Percentiles rank a stretch among this genome's conserved stretches.
phyloP scores from a whole-genome alignment of 139 green algal genomes.

The Asterochloris erici region DNA sequence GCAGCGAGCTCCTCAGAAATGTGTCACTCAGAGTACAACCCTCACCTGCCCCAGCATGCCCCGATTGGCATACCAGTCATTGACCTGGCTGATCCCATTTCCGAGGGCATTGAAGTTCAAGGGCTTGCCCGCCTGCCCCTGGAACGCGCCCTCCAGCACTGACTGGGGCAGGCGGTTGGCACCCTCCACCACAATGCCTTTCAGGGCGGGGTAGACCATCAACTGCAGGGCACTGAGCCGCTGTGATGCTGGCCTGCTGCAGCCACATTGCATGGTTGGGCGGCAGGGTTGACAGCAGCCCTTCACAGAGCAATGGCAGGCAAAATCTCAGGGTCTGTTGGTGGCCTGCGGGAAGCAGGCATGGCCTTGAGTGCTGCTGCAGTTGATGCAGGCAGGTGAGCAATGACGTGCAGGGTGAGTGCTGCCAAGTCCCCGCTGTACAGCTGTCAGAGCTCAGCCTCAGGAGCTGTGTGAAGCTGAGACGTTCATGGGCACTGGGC shows the following conservation, averaged over 20 bases:
- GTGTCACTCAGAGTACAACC: too few relatives aligned
- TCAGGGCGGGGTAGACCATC: slow-evolving; percentile 73
- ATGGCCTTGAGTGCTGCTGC: background rate
- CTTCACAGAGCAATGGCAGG: background rate
- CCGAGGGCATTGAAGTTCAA: slow-evolving; percentile 76
- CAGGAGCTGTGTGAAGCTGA: too few relatives aligned
- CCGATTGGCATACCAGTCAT: slow-evolving; percentile 83
- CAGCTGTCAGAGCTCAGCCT: too few relatives aligned
- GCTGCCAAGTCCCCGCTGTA: too few relatives aligned
- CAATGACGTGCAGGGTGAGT: too few relatives aligned
- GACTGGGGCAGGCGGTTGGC: slow-evolving; percentile 73
- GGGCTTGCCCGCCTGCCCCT: slow-evolving; percentile 65
- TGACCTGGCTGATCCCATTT: slow-evolving; percentile 62
- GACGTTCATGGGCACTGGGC: too few relatives aligned
- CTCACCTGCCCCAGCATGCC: slow-evolving; percentile 86
- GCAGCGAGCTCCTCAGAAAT: too few relatives aligned
- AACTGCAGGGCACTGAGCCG: slow-evolving; percentile 36
- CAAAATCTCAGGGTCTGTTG: background rate
- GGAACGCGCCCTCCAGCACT: slow-evolving; percentile 82
- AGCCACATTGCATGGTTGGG: background rate
- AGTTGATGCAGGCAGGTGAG: background rate
- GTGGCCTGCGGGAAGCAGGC: background rate
- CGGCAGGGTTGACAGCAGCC: background rate
- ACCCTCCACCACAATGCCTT: slow-evolving; percentile 65
- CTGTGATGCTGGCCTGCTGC: background rate